phyloP scores from a whole-genome alignment of 495 filamentous ascomycete species.

The Xanthoparmelia taractica region DNA sequence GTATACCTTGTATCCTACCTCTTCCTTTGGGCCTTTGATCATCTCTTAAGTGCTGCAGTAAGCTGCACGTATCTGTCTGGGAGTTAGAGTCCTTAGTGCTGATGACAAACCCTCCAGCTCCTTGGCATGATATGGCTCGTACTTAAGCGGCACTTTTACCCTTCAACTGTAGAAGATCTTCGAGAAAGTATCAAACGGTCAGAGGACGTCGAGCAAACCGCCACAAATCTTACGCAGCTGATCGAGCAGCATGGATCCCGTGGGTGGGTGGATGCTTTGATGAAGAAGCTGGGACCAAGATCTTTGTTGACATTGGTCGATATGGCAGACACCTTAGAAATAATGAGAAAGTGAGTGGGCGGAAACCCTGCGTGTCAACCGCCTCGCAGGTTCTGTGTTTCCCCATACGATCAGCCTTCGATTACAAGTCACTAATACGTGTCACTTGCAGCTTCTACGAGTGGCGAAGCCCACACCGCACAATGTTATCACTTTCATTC shows the following conservation, averaged over 20 bases:
- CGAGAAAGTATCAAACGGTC: slow-evolving; percentile 28
- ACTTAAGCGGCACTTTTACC: not conserved
- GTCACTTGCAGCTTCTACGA: slow-evolving; percentile 33
- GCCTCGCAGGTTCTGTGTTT: not conserved
- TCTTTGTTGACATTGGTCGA: slow-evolving; percentile 33
- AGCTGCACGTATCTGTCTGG: not conserved
- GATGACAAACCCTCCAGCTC: not conserved
- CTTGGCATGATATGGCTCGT: not conserved
- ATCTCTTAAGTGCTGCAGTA: slow-evolving; percentile 20
- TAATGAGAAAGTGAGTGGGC: not conserved
- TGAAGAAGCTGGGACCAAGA: slow-evolving; percentile 29
- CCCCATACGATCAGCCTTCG: not conserved
- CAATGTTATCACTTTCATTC: slow-evolving; percentile 27
- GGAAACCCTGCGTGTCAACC: not conserved
- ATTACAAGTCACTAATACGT: slow-evolving; percentile 2
- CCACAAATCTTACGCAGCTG: slow-evolving; percentile 30
- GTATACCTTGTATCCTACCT: slow-evolving; percentile 26
- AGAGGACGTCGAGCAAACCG: slow-evolving; percentile 24
- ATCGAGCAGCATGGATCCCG: slow-evolving; percentile 34
- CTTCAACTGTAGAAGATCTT: slow-evolving; percentile 27
- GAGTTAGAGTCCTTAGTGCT: not conserved
- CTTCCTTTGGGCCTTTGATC: slow-evolving; percentile 25
- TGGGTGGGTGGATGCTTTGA: slow-evolving; percentile 29
- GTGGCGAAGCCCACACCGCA: slow-evolving; percentile 31
- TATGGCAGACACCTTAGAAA: slow-evolving; percentile 10